These are phyloP conservation scores for Effrenium voratum DNA, from an alignment of 73 alveolate genomes.

Conservation along the genomic window DNA sequence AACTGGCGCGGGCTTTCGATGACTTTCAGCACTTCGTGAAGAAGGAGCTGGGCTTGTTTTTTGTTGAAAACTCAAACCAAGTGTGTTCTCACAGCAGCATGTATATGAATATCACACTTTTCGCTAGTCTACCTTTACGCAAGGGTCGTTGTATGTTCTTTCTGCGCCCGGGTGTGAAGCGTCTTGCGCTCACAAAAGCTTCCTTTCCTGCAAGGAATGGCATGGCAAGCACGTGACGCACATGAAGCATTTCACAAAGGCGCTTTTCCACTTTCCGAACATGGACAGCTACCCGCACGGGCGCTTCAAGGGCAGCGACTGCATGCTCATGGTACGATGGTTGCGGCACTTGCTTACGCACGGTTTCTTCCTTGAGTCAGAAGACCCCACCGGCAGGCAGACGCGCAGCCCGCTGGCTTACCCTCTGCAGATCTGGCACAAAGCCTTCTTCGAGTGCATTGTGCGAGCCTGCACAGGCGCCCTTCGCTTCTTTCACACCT, in stretches of 20 bases:
- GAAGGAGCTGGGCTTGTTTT: too few relatives aligned
- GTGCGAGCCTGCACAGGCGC: neutral
- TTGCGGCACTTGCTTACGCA: neutral
- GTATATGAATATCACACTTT: too few relatives aligned
- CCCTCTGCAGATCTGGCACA: neutral
- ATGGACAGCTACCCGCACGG: neutral
- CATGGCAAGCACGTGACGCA: neutral
- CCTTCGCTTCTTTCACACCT: neutral
- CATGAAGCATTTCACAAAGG: slow-evolving; percentile 24
- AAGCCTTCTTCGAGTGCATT: neutral
- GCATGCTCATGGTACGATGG: slow-evolving; percentile 26
- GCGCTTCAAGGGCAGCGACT: slow-evolving; percentile 17
- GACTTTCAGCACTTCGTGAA: neutral
- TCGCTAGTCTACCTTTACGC: too few relatives aligned
- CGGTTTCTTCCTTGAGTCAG: neutral
- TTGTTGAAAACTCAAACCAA: too few relatives aligned
- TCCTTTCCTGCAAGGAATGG: neutral
- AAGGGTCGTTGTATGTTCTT: too few relatives aligned
- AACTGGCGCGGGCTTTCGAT: neutral
- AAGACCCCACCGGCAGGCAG: neutral
- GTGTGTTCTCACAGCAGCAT: too few relatives aligned
- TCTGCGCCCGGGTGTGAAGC: too few relatives aligned
- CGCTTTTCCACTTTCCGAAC: neutral
- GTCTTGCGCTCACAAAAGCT: too few relatives aligned
- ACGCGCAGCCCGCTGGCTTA: neutral